Conservation (phyloP, 495 filamentous ascomycete genomes). For the Lophiotrema nucula region DNA sequence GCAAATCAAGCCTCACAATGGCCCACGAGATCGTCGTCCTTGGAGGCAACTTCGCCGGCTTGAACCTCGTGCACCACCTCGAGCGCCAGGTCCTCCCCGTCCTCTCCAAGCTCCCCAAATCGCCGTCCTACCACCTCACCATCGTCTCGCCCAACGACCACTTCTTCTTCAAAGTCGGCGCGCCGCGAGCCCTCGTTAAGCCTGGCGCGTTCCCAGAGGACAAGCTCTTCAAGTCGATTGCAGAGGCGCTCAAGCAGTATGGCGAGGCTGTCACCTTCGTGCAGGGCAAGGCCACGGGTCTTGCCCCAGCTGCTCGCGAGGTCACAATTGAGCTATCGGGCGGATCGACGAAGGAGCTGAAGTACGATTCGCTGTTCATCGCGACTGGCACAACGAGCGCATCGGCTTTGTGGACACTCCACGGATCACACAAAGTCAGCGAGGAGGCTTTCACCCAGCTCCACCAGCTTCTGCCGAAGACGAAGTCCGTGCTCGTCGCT, state of each 20-base stretch:
- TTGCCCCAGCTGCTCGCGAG: slow-evolving; percentile 40
- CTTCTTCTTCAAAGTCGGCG: slow-evolving; percentile 43
- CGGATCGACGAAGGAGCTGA: slow-evolving; percentile 27
- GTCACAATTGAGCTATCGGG: slow-evolving; percentile 33
- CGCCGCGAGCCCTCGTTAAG: slow-evolving; percentile 41
- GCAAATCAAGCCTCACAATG: too few relatives aligned
- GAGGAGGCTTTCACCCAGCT: slow-evolving; percentile 31
- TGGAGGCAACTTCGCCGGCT: slow-evolving; percentile 58
- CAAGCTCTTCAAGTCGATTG: slow-evolving; percentile 37
- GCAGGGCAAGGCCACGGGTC: slow-evolving; percentile 40
- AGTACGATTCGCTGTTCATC: slow-evolving; percentile 48
- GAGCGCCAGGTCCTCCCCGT: slow-evolving; percentile 47
- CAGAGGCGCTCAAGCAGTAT: slow-evolving; percentile 42
- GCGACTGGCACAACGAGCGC: slow-evolving; percentile 38
- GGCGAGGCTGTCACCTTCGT: slow-evolving; percentile 38
- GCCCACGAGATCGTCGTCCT: slow-evolving; percentile 54
- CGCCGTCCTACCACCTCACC: slow-evolving; percentile 37
- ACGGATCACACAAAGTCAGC: slow-evolving; percentile 35
- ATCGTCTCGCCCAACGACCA: slow-evolving; percentile 43
- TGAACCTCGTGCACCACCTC: slow-evolving; percentile 57
- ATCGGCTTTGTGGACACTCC: slow-evolving; percentile 33
- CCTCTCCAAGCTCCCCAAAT: slow-evolving; percentile 31
- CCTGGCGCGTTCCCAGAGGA: slow-evolving; percentile 35
- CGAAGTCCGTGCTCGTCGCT: slow-evolving; percentile 41
- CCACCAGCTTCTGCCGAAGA: slow-evolving; percentile 32